phyloP scores from a whole-genome alignment of 371 early-diverging fungal species.

The Mortierella sp. region DNA sequence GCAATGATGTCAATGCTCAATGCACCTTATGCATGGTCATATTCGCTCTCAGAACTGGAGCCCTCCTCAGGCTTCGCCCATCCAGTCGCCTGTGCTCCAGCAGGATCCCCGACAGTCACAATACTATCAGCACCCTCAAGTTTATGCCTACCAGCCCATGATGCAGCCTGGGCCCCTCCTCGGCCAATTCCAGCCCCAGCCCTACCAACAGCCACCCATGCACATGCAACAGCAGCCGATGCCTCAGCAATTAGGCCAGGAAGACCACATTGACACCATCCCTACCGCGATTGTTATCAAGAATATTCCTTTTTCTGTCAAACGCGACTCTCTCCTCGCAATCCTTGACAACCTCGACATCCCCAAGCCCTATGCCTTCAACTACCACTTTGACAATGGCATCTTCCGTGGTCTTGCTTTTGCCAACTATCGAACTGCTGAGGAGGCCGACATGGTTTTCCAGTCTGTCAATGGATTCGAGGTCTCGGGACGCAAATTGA shows the following conservation, averaged over 20 bases:
- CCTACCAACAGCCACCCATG: slow-evolving; percentile 32
- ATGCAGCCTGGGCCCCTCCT: slow-evolving; percentile 50
- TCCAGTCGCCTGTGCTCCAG: slow-evolving; percentile 53
- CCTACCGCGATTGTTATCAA: slow-evolving; percentile 88
- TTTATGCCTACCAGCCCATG: slow-evolving; percentile 50
- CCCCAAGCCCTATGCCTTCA: slow-evolving; percentile 85
- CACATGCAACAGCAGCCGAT: slow-evolving; percentile 44
- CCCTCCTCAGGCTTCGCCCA: slow-evolving; percentile 39
- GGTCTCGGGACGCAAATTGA: slow-evolving; percentile 81
- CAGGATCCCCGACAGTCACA: slow-evolving; percentile 43
- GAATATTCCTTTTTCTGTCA: slow-evolving; percentile 86
- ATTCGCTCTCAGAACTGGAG: slow-evolving; percentile 44
- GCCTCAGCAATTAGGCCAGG: slow-evolving; percentile 38
- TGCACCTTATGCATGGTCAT: background rate
- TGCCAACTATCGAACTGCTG: slow-evolving; percentile 84
- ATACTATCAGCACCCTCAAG: slow-evolving; percentile 28
- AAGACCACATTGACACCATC: slow-evolving; percentile 66
- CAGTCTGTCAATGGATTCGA: slow-evolving; percentile 78
- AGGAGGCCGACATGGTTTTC: slow-evolving; percentile 81
- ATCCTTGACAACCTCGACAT: slow-evolving; percentile 76
- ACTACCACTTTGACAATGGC: slow-evolving; percentile 87
- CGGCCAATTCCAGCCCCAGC: slow-evolving; percentile 43
- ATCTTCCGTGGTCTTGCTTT: slow-evolving; percentile 88
- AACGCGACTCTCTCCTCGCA: slow-evolving; percentile 79
- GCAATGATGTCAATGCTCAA: background rate